Percentiles rank a stretch among this genome's conserved stretches.
Evolutionary conservation across 108 stramenopile species (phyloP).

Genomic region (Skeletonema potamos): DNA sequence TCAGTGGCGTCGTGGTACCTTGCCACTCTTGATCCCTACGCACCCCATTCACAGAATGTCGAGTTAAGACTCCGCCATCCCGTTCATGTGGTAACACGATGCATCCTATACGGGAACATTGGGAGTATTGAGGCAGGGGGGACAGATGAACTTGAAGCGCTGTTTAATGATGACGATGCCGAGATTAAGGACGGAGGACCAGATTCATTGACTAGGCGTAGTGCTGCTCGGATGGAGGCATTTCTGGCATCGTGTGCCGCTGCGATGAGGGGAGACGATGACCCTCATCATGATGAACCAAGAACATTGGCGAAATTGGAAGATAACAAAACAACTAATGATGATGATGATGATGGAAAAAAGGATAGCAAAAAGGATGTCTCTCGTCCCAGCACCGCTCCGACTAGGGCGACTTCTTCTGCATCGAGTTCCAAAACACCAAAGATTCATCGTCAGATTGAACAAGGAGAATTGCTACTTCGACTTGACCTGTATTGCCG

Average conservation of each 20-base stretch:
- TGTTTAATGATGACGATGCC: conserved; percentile 47
- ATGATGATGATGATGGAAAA: background rate
- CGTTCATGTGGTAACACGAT: conserved; percentile 64
- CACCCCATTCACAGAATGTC: conserved; percentile 61
- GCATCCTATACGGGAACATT: conserved; percentile 47
- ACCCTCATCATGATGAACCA: conserved; percentile 1
- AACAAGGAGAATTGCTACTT: conserved; percentile 53
- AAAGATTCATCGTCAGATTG: conserved; percentile 55
- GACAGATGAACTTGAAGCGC: conserved; percentile 17
- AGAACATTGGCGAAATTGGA: background rate
- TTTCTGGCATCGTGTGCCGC: conserved; percentile 66
- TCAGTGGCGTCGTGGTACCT: conserved; percentile 66
- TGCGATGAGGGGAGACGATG: conserved; percentile 48
- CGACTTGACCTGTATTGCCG: conserved; percentile 78
- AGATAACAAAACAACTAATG: background rate
- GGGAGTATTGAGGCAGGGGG: background rate
- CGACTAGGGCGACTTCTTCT: conserved; percentile 4
- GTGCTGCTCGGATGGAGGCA: conserved; percentile 78
- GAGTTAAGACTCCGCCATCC: conserved; percentile 53
- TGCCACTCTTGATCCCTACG: conserved; percentile 56
- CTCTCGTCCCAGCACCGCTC: background rate
- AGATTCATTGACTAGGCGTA: conserved; percentile 49
- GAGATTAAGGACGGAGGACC: conserved; percentile 34
- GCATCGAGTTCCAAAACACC: conserved; percentile 4
- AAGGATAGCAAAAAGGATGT: background rate